A percentile compares a stretch with the other conserved stretches of the same genome.
These are phyloP conservation scores for Hysterangium stoloniferum DNA, from an alignment of 768 basidiomycete species.

Conservation along the genomic window DNA sequence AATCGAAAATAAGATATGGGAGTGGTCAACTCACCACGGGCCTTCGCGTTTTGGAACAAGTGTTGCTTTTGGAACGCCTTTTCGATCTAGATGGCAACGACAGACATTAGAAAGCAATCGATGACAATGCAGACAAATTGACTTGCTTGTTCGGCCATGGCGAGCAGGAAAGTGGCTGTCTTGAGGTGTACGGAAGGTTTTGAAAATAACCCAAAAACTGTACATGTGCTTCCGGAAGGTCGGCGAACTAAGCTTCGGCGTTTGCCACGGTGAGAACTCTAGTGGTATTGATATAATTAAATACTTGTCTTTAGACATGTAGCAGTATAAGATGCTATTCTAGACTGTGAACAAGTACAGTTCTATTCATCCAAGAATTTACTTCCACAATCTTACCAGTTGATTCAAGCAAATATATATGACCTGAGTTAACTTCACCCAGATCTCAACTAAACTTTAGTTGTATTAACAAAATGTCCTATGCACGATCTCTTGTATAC, in stretches of 20 bases:
- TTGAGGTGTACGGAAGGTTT: slow-evolving; percentile 21
- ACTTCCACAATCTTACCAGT: too few species aligned
- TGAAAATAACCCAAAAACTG: slow-evolving; percentile 36
- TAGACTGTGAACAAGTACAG: too few species aligned
- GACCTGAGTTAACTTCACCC: too few species aligned
- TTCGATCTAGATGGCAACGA: slow-evolving; percentile 57
- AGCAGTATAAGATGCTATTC: slow-evolving; percentile 3
- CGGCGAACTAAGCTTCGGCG: slow-evolving; percentile 22
- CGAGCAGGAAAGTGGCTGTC: slow-evolving; percentile 13
- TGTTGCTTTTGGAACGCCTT: slow-evolving; percentile 98
- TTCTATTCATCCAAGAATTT: too few species aligned
- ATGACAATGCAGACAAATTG: background rate
- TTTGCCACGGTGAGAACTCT: slow-evolving; percentile 18
- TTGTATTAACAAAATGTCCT: too few species aligned
- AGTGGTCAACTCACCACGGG: slow-evolving; percentile 75
- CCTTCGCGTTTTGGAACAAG: slow-evolving; percentile 97
- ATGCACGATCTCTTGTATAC: too few species aligned
- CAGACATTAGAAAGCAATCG: background rate
- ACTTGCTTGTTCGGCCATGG: slow-evolving; percentile 35
- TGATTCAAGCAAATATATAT: too few species aligned
- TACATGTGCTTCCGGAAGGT: slow-evolving; percentile 22
- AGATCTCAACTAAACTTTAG: too few species aligned
- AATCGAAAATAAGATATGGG: slow-evolving; percentile 1
- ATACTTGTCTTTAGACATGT: slow-evolving; percentile 12
- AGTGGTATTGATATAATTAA: background rate